Evolutionary conservation across 768 basidiomycete genomes (phyloP), one percentile per base, ranked within the genome.

Genomic region (Tephrocybe sp.): DNA sequence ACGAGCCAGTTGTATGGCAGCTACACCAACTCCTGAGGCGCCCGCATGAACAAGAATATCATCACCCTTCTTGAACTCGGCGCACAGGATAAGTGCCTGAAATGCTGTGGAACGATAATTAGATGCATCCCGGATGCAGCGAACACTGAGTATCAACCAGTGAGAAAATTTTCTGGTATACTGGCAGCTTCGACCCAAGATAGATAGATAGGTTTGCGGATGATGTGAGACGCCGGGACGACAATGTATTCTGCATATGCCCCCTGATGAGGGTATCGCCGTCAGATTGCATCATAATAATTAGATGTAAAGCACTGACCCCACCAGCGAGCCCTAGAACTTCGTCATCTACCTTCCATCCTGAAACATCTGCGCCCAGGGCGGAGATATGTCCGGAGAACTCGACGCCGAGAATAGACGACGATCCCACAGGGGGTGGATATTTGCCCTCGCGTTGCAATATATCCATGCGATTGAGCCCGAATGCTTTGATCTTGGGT

Each of bases 211-310:
- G 93, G 91, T 66, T 97, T 97, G 53, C 61, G 71, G 50, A 92
- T 69, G 49, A 95, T 63, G 68, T 89, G 80, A 2, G 78, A 80
- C 51, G 83, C 73, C 7, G 77, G 72, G 34, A 83, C 79, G 22
- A 73, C 78, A 54, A 97, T 81, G 63, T 84, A 94, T 64, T 94
- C 89, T 29, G 93, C 92, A 60, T 94, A 94, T 37, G 92, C 91
- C 29, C 93, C 93, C 92, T 94, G 55, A 40, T 42, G 19, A 34
- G 22, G 15, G 16, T 45, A 41, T 25, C 12, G 22, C 19, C 10
- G 42, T 56, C 42, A 56, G 37, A 50, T 16, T 12, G 29, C 10
- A 38, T 24, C 16, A 36, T 42, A 19, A 15, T n/a, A 4, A 15
- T 5, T 11, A 30, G 36, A 42, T 23, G 31, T 8, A 23, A 24